Evolutionary conservation across 257 asterid species (phyloP).

Genomic region (Primulina tabacum): DNA sequence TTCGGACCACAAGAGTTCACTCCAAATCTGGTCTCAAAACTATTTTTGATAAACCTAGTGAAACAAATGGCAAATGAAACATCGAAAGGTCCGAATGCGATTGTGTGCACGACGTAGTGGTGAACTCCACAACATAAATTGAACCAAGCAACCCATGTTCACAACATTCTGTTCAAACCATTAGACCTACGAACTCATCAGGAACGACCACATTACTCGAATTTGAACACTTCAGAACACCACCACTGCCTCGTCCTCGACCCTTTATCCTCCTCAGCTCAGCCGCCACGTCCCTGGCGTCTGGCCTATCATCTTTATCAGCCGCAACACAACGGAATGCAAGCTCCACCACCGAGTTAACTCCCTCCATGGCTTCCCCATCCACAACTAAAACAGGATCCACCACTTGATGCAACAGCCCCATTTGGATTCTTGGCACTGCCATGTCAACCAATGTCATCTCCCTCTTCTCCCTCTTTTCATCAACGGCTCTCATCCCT

Average conservation of each 20-base stretch:
- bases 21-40: background rate
- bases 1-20: background rate
- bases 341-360: constrained; percentile 69
- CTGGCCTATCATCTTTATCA: constrained; percentile 87
- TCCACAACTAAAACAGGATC: constrained; percentile 71
- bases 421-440: constrained; percentile 88
- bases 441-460: constrained; percentile 85
- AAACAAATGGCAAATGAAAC: too few relatives aligned
- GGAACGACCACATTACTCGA: constrained; percentile 69
- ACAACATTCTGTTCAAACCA: constrained; percentile 24
- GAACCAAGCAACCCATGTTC: background rate
- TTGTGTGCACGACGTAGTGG: background rate
- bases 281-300: constrained; percentile 71
- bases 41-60: too few relatives aligned
- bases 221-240: constrained; percentile 51
- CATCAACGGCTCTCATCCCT: constrained; percentile 88
- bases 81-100: background rate
- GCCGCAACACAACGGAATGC: constrained; percentile 85
- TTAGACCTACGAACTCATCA: constrained; percentile 44
- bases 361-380: constrained; percentile 64
- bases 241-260: constrained; percentile 35
- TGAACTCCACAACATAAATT: background rate
- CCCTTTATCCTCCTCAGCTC: constrained; percentile 71
- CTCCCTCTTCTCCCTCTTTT: constrained; percentile 76
- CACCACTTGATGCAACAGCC: constrained; percentile 76